Evolutionary conservation across 2,329 filamentous ascomycete species (phyloP), one percentile per base, ranked within the genome.

Genomic region (Fusarium nisikadoi): DNA sequence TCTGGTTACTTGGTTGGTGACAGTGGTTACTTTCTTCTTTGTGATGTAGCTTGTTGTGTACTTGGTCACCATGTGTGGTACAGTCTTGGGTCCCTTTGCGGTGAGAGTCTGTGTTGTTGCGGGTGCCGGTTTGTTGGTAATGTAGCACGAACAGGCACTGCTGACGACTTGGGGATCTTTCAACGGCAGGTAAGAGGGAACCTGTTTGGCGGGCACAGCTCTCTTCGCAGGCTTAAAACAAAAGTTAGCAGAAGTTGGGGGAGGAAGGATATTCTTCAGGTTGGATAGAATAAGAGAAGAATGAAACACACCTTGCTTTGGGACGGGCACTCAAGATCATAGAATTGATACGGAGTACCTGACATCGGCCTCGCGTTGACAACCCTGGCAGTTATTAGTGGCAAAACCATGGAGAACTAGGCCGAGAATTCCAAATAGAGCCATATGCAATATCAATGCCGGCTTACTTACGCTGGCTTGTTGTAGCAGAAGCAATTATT

Each of bases 401-500:
- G 2, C 10, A 19, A 27, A 2, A 45, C 1, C 17, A 6, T 17
- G 23, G 9, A 14, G 23, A 23, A 17, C 8, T 3, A 9, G n/a
- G 14, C n/a, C 5, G 17, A 5, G 0, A 8, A 29, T 20, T 10
- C 12, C 8, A 9, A 29, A 4, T 7, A 13, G 5, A 8, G 45
- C 7, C 0, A 12, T n/a, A 31, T 3, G 10, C 2, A n/a, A 2
- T 31, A 7, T 5, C 8, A 9, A 12, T 11, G 6, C 8, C 6
- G 11, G 17, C 13, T 27, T n/a, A 23, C 45, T 47, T 47, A 23
- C 27, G 27, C 14, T 12, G 14, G 5, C 3, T 3, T 3, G 13
- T 0, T 12, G 27, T 12, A 47, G 20, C 45, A 47, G 3, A 0
- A 0, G 29, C 29, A 47, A 4, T 2, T 1, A 6, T 6, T 4